Conservation (phyloP, 257 asterid genomes). For the Nicotiana knightiana region DNA sequence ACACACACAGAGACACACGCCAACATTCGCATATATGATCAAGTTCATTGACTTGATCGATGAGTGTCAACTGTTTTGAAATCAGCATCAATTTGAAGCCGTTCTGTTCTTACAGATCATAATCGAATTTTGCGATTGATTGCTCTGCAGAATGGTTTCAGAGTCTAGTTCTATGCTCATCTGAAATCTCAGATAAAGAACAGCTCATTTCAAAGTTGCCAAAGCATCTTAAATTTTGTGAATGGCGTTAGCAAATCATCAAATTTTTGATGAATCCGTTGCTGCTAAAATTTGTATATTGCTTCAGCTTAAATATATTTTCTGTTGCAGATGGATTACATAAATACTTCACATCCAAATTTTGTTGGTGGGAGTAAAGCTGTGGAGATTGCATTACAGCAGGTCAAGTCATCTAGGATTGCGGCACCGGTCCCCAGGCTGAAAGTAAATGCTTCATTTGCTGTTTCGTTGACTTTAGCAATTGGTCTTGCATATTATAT, state of each 20-base stretch:
- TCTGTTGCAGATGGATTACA: constrained; percentile 69
- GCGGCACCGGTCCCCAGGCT: constrained; percentile 41
- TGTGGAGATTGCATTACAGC: constrained; percentile 63
- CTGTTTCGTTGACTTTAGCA: not conserved
- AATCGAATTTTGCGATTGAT: not conserved
- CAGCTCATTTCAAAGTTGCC: not conserved
- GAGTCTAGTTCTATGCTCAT: not conserved
- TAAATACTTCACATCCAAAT: constrained; percentile 88
- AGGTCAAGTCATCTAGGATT: constrained; percentile 46
- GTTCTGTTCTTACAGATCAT: not conserved
- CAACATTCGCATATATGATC: not conserved
- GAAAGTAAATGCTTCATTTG: constrained; percentile 41
- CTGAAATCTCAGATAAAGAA: not conserved
- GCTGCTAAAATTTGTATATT: not conserved
- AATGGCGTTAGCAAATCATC: not conserved
- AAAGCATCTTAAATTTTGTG: not conserved
- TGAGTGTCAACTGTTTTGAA: not conserved
- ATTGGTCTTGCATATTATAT: not conserved
- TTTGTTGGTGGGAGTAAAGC: constrained; percentile 93
- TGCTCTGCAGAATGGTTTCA: not conserved
- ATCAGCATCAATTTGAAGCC: not conserved
- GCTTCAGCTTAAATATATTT: not conserved
- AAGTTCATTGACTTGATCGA: not conserved
- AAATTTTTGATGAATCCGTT: not conserved
- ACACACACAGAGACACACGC: not conserved